Base-by-base conservation (phyloP, 768 basidiomycete genomes). In the Tylopilus sp. region DNA sequence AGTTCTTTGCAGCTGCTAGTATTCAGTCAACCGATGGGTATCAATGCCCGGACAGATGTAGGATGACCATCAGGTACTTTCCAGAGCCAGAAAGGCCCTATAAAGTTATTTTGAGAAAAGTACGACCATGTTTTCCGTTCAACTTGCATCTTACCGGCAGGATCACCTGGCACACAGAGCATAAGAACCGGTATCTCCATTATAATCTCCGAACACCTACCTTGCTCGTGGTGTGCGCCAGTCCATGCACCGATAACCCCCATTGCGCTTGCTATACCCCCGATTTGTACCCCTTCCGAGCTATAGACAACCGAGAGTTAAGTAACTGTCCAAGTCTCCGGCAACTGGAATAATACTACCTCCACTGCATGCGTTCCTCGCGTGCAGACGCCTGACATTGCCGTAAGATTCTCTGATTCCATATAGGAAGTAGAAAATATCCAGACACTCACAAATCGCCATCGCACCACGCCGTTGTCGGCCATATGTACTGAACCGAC, bases 11-110 rank as follows among this genome's bases (percentile, higher is more conserved):
- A n/a, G n/a, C n/a, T n/a, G n/a, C n/a, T n/a, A n/a, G n/a, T n/a
- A n/a, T n/a, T n/a, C n/a, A n/a, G n/a, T 18, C 10, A 36, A 18
- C 36, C 36, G n/a, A 36, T 18, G 18, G 36, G 36, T 18, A 36
- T 36, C 36, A 36, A 10, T 18, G 50, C 44, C 74, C 71, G 70
- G 25, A 76, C 59, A 44, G 72, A 60, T 6, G 64, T 60, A 13
- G 71, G 62, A 59, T 65, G 62, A 46, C 71, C 62, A 10, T 75
- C 72, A 17, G 67, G 68, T 40, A 79, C 78, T 65, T 84, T 85
- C 77, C 81, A 85, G 57, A 87, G 72, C 85, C 84, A 87, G 62
- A 86, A 87, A 3, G 86, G 85, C 39, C 85, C 85, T 86, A 56
- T 42, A 38, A 17, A 21, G 28, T 11, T 26, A 31, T 13, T 13